Evolutionary conservation across 2,329 filamentous ascomycete species (phyloP), one percentile per base, ranked within the genome.

Genomic region (Neophaeococcomyces mojaviensis): DNA sequence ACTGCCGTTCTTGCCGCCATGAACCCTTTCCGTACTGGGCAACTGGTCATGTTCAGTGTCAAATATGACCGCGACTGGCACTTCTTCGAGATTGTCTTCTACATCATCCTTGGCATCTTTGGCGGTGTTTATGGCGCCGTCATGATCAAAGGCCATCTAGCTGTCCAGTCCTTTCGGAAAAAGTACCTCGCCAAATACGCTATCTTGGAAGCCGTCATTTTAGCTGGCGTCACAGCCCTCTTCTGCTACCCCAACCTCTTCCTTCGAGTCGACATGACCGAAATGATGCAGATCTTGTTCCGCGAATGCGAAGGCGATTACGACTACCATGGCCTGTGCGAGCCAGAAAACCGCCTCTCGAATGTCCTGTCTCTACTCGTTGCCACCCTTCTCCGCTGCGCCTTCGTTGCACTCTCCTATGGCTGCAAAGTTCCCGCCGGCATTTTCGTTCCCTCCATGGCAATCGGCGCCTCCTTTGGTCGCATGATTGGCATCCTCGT

Each of bases 41-140:
- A 98, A 62, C 76, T 98, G 34, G 92, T 98, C 78, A 97, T 98
- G 90, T 98, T 98, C 66, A 89, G 95, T 59, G 90, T 98, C 59
- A 81, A 81, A 58, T 98, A 98, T 61, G 90, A 97, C 64, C 84
- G 90, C 33, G 84, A 86, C 33, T 98, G 92, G 92, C 92, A 98
- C 68, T 95, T 95, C 60, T 98, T 98, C 61, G 92, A 98, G 63
- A 75, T 92, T 3, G 66, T 95, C 20, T 97, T 97, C 62, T 98
- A 94, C 66, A 77, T 95, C 54, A 72, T 95, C 44, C 80, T 98
- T 52, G 92, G 92, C 38, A 76, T 92, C 22, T 97, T 98, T 57
- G 92, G 92, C 33, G 92, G 92, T 4, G 73, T 97, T 2, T 98
- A 98, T 57, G 92, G 92, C 46, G 90, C 90, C 12, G 88, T 97